phyloP scores from a whole-genome alignment of 2,329 filamentous ascomycete genomes.

The Penicillium sp. region DNA sequence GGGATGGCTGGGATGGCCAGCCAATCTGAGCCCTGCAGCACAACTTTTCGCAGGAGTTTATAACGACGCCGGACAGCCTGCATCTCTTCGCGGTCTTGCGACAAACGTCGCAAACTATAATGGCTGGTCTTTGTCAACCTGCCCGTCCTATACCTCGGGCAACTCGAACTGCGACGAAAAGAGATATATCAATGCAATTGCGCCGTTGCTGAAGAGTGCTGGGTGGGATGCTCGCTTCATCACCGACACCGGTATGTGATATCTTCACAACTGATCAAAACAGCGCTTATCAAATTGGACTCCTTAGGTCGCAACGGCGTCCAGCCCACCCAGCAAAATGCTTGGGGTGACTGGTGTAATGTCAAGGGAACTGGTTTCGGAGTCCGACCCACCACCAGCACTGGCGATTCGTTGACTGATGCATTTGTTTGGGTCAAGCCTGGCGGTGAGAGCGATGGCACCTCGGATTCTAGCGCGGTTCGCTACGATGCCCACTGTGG shows the following conservation, averaged over 20 bases:
- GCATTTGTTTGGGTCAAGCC: conserved; percentile 73
- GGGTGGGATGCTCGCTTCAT: conserved; percentile 60
- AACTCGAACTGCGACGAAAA: conserved; percentile 57
- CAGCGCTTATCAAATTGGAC: not conserved
- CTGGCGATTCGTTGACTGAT: conserved; percentile 60
- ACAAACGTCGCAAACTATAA: conserved; percentile 64
- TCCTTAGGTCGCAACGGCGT: conserved; percentile 59
- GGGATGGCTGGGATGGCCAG: conserved; percentile 65
- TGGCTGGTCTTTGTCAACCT: conserved; percentile 50
- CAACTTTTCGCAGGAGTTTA: conserved; percentile 51
- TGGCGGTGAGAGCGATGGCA: conserved; percentile 58
- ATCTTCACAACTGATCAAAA: not conserved
- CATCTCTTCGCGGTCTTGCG: conserved; percentile 53
- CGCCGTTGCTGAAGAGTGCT: conserved; percentile 48
- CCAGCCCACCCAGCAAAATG: conserved; percentile 57
- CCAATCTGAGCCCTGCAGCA: conserved; percentile 57
- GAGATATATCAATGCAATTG: conserved; percentile 53
- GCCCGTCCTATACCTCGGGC: conserved; percentile 46
- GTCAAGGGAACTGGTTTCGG: conserved; percentile 65
- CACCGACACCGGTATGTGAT: conserved; percentile 50
- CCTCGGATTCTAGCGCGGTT: conserved; percentile 49
- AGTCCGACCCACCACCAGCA: conserved; percentile 62
- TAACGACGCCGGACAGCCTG: conserved; percentile 49
- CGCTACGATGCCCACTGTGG: conserved; percentile 61
- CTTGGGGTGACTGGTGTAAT: conserved; percentile 71